Evolutionary conservation across 768 basidiomycete species (phyloP).

Genomic region (Lentinula guzmanii): DNA sequence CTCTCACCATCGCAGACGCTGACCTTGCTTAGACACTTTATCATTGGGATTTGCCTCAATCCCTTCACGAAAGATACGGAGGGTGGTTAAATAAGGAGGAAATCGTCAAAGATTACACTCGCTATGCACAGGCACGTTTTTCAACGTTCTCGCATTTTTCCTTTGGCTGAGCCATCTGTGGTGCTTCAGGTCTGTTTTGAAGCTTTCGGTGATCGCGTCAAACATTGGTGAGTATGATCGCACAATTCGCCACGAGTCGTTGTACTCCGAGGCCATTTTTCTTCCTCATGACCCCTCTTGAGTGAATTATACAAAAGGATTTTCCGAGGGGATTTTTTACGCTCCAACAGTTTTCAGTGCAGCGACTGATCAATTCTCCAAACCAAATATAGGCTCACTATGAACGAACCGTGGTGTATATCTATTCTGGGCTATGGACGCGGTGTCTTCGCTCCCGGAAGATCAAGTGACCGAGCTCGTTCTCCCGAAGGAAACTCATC

Average conservation of each 20-base stretch:
- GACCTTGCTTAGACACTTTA: slow-evolving; percentile 50
- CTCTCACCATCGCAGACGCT: neutral
- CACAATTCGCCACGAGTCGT: neutral
- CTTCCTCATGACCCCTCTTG: neutral
- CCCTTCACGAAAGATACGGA: slow-evolving; percentile 64
- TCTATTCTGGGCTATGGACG: slow-evolving; percentile 66
- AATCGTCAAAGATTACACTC: slow-evolving; percentile 57
- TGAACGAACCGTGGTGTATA: slow-evolving; percentile 75
- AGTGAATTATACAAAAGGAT: neutral
- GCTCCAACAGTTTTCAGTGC: neutral
- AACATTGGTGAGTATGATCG: slow-evolving; percentile 46
- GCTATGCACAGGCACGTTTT: slow-evolving; percentile 47
- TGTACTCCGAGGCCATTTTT: neutral
- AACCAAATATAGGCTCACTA: slow-evolving; percentile 44
- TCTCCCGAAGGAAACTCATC: slow-evolving; percentile 58
- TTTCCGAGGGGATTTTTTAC: neutral
- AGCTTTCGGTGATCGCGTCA: slow-evolving; percentile 69
- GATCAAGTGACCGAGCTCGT: slow-evolving; percentile 57
- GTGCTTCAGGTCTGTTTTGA: slow-evolving; percentile 57
- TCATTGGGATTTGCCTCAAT: slow-evolving; percentile 79
- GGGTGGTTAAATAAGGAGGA: slow-evolving; percentile 74
- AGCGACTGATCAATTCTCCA: neutral
- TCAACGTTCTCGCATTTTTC: slow-evolving; percentile 8
- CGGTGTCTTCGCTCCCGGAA: slow-evolving; percentile 67
- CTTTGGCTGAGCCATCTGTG: slow-evolving; percentile 7